Evolutionary conservation across 768 basidiomycete species (phyloP).

Genomic region (Trametes gibbosa): DNA sequence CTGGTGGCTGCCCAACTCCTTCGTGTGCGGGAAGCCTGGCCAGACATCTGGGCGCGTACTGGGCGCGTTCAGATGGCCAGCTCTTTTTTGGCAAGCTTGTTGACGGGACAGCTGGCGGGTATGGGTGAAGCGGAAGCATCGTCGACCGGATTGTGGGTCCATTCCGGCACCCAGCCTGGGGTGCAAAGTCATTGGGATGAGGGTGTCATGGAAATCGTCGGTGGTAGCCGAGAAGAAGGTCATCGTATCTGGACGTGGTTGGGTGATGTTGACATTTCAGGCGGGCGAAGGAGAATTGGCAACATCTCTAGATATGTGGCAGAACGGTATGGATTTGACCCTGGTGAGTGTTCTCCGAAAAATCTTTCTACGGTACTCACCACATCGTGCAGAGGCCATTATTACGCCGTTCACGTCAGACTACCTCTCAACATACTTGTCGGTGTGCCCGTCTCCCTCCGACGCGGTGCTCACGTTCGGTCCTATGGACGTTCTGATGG

Average conservation of each 20-base stretch:
- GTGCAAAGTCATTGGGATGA: constrained; percentile 66
- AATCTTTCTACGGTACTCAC: not conserved
- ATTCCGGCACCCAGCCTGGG: constrained; percentile 30
- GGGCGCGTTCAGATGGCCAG: constrained; percentile 77
- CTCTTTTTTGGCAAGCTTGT: constrained; percentile 67
- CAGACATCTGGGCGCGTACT: constrained; percentile 77
- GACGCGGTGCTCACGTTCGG: constrained; percentile 81
- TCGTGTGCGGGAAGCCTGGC: constrained; percentile 75
- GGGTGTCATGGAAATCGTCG: constrained; percentile 71
- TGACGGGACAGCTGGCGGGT: constrained; percentile 68
- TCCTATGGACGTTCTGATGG: constrained; percentile 74
- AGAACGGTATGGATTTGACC: constrained; percentile 79
- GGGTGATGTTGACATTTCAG: constrained; percentile 74
- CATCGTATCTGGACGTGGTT: constrained; percentile 73
- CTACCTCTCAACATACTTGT: constrained; percentile 74
- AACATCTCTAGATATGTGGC: constrained; percentile 72
- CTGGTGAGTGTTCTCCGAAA: constrained; percentile 42
- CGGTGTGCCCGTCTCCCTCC: constrained; percentile 64
- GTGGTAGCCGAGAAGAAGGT: constrained; percentile 72
- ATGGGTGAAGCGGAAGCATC: constrained; percentile 78
- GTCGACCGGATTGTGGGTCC: constrained; percentile 77
- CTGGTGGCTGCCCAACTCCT: constrained; percentile 74
- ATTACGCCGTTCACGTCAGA: constrained; percentile 78
- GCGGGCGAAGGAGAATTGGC: constrained; percentile 61
- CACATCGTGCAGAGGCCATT: constrained; percentile 50